Evolutionary conservation across 1,139 yeast genomes (phyloP).

Genomic region (Yamadazyma diospyri): DNA sequence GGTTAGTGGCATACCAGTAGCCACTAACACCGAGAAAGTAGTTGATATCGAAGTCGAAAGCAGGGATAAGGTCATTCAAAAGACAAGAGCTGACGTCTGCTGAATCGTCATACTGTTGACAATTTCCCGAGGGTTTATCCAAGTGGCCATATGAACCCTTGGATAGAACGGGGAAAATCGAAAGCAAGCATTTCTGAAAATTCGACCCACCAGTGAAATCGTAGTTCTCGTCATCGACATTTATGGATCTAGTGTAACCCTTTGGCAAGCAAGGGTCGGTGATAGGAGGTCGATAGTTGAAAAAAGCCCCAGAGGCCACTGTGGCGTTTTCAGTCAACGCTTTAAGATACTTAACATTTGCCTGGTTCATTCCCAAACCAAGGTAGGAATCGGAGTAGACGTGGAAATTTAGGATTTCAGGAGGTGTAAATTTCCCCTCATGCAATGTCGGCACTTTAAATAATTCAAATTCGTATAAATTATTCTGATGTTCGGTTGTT

Average conservation of each 20-base stretch:
- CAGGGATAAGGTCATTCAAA: constrained; percentile 55
- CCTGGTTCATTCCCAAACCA: constrained; percentile 76
- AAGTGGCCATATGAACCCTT: constrained; percentile 27
- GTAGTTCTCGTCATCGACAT: constrained; percentile 23
- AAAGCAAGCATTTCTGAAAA: constrained; percentile 49
- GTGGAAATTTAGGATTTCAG: constrained; percentile 33
- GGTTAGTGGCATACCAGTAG: constrained; percentile 70
- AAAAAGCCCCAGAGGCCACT: constrained; percentile 11
- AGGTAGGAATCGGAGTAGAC: constrained; percentile 72
- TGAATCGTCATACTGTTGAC: constrained; percentile 29
- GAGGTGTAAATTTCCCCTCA: constrained; percentile 11
- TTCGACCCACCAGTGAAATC: constrained; percentile 59
- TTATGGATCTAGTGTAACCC: constrained; percentile 28
- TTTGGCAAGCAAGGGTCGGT: constrained; percentile 65
- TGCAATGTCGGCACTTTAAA: constrained; percentile 29
- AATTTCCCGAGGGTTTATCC: constrained; percentile 18
- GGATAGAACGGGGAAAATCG: constrained; percentile 52
- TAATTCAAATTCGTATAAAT: constrained; percentile 50
- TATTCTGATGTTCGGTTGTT: constrained; percentile 49
- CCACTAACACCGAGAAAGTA: constrained; percentile 80
- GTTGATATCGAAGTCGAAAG: constrained; percentile 63
- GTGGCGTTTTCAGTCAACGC: constrained; percentile 26
- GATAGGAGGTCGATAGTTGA: constrained; percentile 23
- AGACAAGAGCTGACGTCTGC: constrained; percentile 45
- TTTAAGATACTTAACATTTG: constrained; percentile 49